These are phyloP conservation scores for Waltergamsia citrina DNA, from an alignment of 2,329 filamentous ascomycete species.

Conservation along the genomic window DNA sequence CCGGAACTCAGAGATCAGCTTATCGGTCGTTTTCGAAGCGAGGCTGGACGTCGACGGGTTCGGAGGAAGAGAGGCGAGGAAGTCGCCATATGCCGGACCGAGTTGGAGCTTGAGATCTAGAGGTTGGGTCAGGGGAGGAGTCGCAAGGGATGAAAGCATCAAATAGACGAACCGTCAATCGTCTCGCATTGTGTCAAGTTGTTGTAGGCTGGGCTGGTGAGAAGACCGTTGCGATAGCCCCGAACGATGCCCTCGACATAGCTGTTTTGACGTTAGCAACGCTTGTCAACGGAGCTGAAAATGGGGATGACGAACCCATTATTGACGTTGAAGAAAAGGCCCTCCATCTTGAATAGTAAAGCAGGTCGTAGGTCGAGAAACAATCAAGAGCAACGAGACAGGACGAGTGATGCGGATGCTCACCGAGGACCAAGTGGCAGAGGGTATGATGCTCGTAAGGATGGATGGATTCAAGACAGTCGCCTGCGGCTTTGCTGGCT, in stretches of 20 bases:
- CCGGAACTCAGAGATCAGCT: constrained; percentile 93
- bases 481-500: background rate
- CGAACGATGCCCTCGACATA: constrained; percentile 97
- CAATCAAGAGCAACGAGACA: no score
- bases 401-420: background rate
- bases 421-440: background rate
- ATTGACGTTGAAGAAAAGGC: constrained; percentile 88
- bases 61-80: constrained; percentile 84
- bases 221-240: constrained; percentile 88
- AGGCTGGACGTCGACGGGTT: constrained; percentile 95
- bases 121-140: background rate
- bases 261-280: constrained; percentile 38
- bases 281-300: background rate
- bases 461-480: background rate
- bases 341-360: constrained; percentile 58
- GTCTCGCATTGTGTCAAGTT: constrained; percentile 97
- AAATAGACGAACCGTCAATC: constrained; percentile 64
- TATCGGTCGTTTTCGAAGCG: constrained; percentile 92
- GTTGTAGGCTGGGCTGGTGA: constrained; percentile 83
- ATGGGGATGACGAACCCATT: constrained; percentile 47
- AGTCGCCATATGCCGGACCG: constrained; percentile 92
- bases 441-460: no score
- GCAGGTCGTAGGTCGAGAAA: background rate
- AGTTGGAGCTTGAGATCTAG: constrained; percentile 96
- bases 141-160: constrained; percentile 2